Evolutionary conservation across 148 eudicot genomes (phyloP), one percentile per base, ranked within the genome.

Genomic region (Cornus controversa): DNA sequence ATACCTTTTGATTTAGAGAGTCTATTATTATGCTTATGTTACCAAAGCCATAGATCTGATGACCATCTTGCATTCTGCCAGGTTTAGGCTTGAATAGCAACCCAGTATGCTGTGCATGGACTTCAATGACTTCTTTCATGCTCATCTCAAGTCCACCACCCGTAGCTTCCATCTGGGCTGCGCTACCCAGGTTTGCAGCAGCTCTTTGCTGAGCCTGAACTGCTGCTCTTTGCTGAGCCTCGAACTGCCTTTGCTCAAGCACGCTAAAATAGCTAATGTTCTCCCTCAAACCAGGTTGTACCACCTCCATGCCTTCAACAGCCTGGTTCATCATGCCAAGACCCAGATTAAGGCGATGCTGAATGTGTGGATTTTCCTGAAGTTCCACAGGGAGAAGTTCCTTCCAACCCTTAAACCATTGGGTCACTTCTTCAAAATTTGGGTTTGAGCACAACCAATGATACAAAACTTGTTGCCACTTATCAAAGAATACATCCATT

Each of bases 401-500:
- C 73, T 84, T 90, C 90, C 90, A 90, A 69, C 90, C 89, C 64
- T 83, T 53, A 82, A 89, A 87, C 96, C 90, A 91, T 58, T 82
- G 76, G 9, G 73, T 79, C 14, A 92, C 96, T 83, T 94, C 94
- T 71, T 87, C 92, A 78, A 91, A 92, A 80, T 91, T 84, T 5
- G 96, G 97, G 67, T 71, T 85, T n/a, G 90, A 77, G 37, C 90
- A 81, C 53, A 94, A 81, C 98, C 97, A 92, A 13, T 84, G 94
- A 78, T 91, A 87, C 79, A 94, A 76, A 72, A 86, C 96, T 71
- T 86, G 91, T 60, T 87, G 91, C 97, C 97, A 92, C 81, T 92
- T 92, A 84, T 84, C 86, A 80, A 94, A 94, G 83, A 94, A 94
- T 71, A 91, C 42, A 67, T 94, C 98, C 84, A 94, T 80, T 29